Evolutionary conservation across 2,329 filamentous ascomycete species (phyloP).

Genomic region (Verticillium longisporum): DNA sequence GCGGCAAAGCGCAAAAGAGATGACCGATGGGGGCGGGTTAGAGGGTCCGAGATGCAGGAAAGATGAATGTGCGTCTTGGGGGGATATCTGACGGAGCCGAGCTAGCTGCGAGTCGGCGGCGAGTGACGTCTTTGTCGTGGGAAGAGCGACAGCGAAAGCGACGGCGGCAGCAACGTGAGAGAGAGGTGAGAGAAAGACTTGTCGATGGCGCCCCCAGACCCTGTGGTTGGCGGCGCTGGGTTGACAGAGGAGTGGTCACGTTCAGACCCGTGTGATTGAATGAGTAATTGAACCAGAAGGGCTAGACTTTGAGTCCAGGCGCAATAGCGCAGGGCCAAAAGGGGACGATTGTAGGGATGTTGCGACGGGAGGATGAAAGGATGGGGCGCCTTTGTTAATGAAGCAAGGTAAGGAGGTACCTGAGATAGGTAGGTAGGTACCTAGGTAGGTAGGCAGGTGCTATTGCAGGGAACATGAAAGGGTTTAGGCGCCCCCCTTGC

Average conservation of each 20-base stretch:
- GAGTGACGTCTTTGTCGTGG: background rate
- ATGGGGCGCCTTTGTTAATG: background rate
- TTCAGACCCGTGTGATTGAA: background rate
- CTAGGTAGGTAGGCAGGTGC: background rate
- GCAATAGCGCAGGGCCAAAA: background rate
- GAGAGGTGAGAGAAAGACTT: background rate
- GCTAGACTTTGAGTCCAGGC: background rate
- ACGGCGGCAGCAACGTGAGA: background rate
- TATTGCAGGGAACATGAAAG: no score
- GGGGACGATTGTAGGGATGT: background rate
- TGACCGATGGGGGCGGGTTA: background rate
- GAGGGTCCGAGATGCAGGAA: background rate
- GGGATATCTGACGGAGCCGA: background rate
- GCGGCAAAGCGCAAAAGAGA: background rate
- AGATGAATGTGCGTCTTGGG: background rate
- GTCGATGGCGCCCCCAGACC: background rate
- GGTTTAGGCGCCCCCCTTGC: background rate
- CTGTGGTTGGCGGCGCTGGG: background rate
- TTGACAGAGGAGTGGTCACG: background rate
- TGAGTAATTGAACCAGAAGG: background rate
- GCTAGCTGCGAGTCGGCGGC: background rate
- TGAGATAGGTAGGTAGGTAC: background rate
- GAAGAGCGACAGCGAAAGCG: background rate
- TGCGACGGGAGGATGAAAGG: background rate
- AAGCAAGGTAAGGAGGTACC: background rate